Evolutionary conservation across 2,329 filamentous ascomycete genomes (phyloP).

Genomic region (Aspergillus aculeatinus): DNA sequence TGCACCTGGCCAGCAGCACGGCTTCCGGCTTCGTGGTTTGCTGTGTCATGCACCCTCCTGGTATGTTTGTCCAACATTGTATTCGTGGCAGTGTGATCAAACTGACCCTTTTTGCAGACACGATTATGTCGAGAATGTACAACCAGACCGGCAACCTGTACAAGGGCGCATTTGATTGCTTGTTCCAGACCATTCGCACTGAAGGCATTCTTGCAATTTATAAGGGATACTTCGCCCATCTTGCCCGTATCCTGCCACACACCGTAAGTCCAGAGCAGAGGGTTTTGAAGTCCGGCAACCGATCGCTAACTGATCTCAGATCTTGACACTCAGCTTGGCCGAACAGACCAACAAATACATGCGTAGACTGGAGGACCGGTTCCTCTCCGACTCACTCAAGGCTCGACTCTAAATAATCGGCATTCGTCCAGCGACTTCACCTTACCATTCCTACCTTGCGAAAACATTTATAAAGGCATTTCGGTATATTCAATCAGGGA

Average conservation of each 20-base stretch:
- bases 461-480: conserved; percentile 2
- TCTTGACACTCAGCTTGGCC: conserved; percentile 86
- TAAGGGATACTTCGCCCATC: conserved; percentile 94
- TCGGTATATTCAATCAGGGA: neutral
- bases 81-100: neutral
- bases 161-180: conserved; percentile 84
- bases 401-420: conserved; percentile 45
- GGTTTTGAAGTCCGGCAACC: neutral
- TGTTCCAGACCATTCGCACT: conserved; percentile 84
- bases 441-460: neutral
- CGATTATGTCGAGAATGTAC: conserved; percentile 97
- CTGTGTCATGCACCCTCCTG: conserved; percentile 95
- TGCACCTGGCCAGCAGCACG: conserved; percentile 86
- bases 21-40: conserved; percentile 94
- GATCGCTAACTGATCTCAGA: conserved; percentile 46
- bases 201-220: conserved; percentile 93
- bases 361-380: conserved; percentile 68
- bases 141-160: conserved; percentile 99
- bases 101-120: conserved; percentile 58
- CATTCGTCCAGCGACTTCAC: neutral
- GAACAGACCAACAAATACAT: conserved; percentile 97
- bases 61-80: conserved; percentile 48
- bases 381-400: conserved; percentile 50
- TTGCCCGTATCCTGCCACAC: conserved; percentile 91
- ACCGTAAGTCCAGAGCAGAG: conserved; percentile 54